Conservation (phyloP, 2,329 filamentous ascomycete species). For the Ophiocordyceps camponoti-rufipedis region DNA sequence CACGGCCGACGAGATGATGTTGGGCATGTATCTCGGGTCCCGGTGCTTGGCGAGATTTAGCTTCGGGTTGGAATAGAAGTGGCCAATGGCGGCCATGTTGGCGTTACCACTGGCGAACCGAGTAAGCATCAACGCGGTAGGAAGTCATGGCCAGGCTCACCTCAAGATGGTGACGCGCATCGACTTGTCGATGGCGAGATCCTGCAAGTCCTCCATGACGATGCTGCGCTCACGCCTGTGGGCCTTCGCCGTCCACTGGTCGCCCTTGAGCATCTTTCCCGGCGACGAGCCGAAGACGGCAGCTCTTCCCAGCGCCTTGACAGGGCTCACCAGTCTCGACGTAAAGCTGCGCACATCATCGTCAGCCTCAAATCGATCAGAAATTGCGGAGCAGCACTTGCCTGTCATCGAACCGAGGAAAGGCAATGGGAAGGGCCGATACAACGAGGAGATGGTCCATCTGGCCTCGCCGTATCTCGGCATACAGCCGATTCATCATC, state of each 20-base stretch:
- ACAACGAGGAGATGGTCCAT: conserved; percentile 83
- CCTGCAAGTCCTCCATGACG: conserved; percentile 79
- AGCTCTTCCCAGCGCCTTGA: conserved; percentile 72
- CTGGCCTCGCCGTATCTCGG: conserved; percentile 65
- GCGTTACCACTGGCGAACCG: conserved; percentile 58
- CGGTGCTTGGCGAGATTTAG: conserved; percentile 64
- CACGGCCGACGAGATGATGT: conserved; percentile 85
- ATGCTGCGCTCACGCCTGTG: conserved; percentile 82
- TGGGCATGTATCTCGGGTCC: conserved; percentile 94
- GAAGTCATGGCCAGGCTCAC: conserved; percentile 14
- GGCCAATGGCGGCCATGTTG: conserved; percentile 77
- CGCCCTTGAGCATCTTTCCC: conserved; percentile 70
- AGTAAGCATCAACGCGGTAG: neutral
- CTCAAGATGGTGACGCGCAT: conserved; percentile 79
- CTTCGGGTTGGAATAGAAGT: conserved; percentile 88
- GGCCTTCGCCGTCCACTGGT: conserved; percentile 93
- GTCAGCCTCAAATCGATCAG: neutral
- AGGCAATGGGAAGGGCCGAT: conserved; percentile 68
- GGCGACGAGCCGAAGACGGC: conserved; percentile 38
- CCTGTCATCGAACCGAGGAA: conserved; percentile 50
- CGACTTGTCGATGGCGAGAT: conserved; percentile 82
- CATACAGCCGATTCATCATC: conserved; percentile 70
- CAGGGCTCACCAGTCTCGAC: conserved; percentile 67
- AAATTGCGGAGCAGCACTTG: no score
- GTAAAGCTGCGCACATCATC: conserved; percentile 43